Evolutionary conservation across 495 filamentous ascomycete species (phyloP).

Genomic region (Lasiosphaeria hispida): DNA sequence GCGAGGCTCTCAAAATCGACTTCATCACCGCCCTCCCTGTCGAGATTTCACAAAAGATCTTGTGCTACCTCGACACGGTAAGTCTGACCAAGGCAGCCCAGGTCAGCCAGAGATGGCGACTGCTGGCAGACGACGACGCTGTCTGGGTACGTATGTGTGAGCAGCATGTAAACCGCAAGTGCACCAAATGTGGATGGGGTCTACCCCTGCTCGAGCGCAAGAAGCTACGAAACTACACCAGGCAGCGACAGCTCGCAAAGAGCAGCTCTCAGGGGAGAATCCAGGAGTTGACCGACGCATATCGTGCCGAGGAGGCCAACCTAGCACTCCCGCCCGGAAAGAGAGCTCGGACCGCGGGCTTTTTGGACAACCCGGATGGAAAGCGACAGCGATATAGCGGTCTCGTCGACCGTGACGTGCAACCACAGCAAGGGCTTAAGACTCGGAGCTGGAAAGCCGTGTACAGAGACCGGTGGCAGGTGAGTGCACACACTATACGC

Average conservation of each 20-base stretch:
- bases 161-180: conserved; percentile 93
- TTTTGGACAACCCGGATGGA: conserved; percentile 26
- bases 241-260: conserved; percentile 63
- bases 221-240: conserved; percentile 79
- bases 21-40: conserved; percentile 84
- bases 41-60: conserved; percentile 89
- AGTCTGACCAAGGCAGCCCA: conserved; percentile 98
- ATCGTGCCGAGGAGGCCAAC: conserved; percentile 7
- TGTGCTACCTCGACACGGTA: conserved; percentile 88
- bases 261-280: conserved; percentile 27
- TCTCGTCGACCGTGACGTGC: not conserved
- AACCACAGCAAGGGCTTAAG: conserved; percentile 23
- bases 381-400: conserved; percentile 50
- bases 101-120: conserved; percentile 84
- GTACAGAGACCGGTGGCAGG: conserved; percentile 33
- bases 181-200: conserved; percentile 95
- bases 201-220: conserved; percentile 86
- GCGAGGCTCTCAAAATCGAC: conserved; percentile 93
- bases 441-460: conserved; percentile 83
- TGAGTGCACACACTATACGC: conserved; percentile 24
- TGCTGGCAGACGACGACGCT: conserved; percentile 89
- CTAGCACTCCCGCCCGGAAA: conserved; percentile 22
- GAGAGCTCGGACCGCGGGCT: conserved; percentile 23
- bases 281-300: conserved; percentile 23
- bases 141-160: conserved; percentile 99